These are phyloP conservation scores for Parsonsia alboflavescens DNA, from an alignment of 257 asterid species.

Conservation along the genomic window DNA sequence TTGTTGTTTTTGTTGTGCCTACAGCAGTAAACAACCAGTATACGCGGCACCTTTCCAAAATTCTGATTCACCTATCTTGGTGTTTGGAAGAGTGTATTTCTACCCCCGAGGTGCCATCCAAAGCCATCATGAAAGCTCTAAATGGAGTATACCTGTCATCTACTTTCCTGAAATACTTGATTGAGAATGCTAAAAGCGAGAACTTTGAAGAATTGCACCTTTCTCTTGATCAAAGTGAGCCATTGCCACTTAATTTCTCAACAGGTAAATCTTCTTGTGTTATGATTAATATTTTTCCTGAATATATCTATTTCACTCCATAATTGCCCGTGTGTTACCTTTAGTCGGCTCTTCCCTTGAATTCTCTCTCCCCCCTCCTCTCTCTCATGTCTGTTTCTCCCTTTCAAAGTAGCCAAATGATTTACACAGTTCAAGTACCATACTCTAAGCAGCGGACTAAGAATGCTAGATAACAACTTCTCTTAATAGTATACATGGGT, in stretches of 20 bases:
- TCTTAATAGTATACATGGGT: not conserved
- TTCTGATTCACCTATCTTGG: slow-evolving; percentile 76
- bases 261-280: slow-evolving; percentile 44
- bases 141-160: slow-evolving; percentile 80
- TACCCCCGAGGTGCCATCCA: slow-evolving; percentile 49
- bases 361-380: not conserved
- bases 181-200: slow-evolving; percentile 69
- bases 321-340: not conserved
- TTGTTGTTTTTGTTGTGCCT: slow-evolving; percentile 17
- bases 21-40: slow-evolving; percentile 75
- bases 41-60: slow-evolving; percentile 89
- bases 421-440: not conserved
- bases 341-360: not conserved
- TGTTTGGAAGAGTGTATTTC: slow-evolving; percentile 85
- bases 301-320: not conserved
- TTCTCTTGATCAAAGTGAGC: slow-evolving; percentile 63
- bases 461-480: not conserved
- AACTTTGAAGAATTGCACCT: slow-evolving; percentile 72
- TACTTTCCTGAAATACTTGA: slow-evolving; percentile 75
- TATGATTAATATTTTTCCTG: not conserved
- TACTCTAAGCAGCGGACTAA: not conserved
- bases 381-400: not conserved
- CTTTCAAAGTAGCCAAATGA: not conserved
- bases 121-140: slow-evolving; percentile 62
- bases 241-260: slow-evolving; percentile 47